Conservation (phyloP, 192 early-diverging fungal genomes). For the Kickxella alabastrina region DNA sequence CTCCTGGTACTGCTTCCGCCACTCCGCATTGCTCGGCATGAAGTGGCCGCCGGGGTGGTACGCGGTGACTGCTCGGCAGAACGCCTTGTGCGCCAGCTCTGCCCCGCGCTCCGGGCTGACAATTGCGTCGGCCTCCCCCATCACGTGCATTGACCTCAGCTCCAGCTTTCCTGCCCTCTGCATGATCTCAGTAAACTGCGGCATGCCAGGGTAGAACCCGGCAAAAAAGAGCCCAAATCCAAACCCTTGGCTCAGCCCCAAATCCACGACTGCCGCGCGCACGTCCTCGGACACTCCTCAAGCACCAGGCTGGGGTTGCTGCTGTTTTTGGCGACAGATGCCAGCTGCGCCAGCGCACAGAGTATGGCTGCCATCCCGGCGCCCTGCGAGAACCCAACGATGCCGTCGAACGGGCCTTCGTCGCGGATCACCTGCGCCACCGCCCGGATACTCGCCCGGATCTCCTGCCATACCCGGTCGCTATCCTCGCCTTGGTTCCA, state of each 20-base stretch:
- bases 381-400: conserved; percentile 47
- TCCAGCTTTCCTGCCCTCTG: not conserved
- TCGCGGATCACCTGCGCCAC: conserved; percentile 1
- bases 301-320: no score
- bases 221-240: conserved; percentile 26
- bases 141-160: conserved; percentile 8
- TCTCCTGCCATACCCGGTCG: conserved; percentile 4
- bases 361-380: conserved; percentile 34
- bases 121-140: conserved; percentile 20
- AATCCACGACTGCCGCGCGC: not conserved
- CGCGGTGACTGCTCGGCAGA: not conserved
- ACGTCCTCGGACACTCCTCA: not conserved
- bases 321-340: no score
- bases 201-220: conserved; percentile 22
- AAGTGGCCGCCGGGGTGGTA: conserved; percentile 33
- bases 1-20: conserved; percentile 19
- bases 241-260: not conserved
- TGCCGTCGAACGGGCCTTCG: conserved; percentile 34
- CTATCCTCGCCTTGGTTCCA: conserved; percentile 22
- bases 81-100: conserved; percentile 13
- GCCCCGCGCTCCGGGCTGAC: conserved; percentile 22
- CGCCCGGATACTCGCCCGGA: conserved; percentile 2
- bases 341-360: conserved; percentile 10
- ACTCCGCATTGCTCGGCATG: conserved; percentile 30
- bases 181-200: conserved; percentile 8